phyloP scores from a whole-genome alignment of 2,329 filamentous ascomycete species.

The Paraphoma sp. region DNA sequence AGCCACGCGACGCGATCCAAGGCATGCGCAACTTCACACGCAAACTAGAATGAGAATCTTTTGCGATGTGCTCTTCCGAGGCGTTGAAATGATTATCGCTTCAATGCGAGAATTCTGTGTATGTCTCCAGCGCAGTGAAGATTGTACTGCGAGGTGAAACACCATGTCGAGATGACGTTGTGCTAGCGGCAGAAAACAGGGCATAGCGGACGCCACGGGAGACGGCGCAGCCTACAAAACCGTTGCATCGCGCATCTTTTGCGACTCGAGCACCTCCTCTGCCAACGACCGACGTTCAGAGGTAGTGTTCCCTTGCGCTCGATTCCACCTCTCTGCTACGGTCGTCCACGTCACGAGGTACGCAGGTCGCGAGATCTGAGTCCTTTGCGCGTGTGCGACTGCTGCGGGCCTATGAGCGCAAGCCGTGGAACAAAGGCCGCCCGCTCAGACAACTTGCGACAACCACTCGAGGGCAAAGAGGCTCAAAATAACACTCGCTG shows the following conservation, averaged over 20 bases:
- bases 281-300: slow-evolving; percentile 38
- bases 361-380: slow-evolving; percentile 25
- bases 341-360: slow-evolving; percentile 33
- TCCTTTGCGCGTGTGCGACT: slow-evolving; percentile 28
- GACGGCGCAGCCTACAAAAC: slow-evolving; percentile 41
- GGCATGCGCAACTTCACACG: neutral
- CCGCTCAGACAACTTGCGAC: slow-evolving; percentile 37
- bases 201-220: slow-evolving; percentile 29
- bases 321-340: slow-evolving; percentile 32
- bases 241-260: slow-evolving; percentile 28
- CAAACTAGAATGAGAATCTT: neutral
- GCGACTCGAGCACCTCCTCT: slow-evolving; percentile 45
- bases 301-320: slow-evolving; percentile 50
- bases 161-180: slow-evolving; percentile 26
- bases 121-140: neutral
- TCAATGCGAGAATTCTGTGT: neutral
- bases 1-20: slow-evolving; percentile 22
- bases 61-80: too few species aligned
- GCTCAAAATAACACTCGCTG: slow-evolving; percentile 38
- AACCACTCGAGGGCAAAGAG: slow-evolving; percentile 37
- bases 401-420: slow-evolving; percentile 42
- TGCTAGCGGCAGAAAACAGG: slow-evolving; percentile 39
- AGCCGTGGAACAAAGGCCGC: slow-evolving; percentile 45
- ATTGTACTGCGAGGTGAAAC: neutral
- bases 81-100: too few species aligned